Percentiles rank a stretch among this genome's conserved stretches.
Conservation (phyloP, 371 early-diverging fungal species). For the Amoeboaphelidium protococcarum region DNA sequence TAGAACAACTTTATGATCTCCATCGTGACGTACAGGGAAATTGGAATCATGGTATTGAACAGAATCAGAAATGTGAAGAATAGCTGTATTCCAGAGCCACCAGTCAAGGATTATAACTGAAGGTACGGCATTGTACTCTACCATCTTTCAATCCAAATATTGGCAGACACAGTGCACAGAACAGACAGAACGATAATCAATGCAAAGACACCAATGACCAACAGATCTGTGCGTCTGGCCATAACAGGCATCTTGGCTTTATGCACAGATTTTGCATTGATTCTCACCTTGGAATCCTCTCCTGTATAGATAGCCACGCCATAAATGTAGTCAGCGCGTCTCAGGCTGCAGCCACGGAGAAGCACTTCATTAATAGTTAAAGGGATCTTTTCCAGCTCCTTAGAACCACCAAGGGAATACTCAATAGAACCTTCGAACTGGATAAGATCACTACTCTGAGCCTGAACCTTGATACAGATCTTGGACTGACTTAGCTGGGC, state of each 20-base stretch:
- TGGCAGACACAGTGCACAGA: neutral
- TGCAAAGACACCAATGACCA: slow-evolving; percentile 31
- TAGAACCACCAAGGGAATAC: neutral
- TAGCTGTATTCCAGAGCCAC: neutral
- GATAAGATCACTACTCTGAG: neutral
- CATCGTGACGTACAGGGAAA: slow-evolving; percentile 18
- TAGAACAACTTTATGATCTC: slow-evolving; percentile 15
- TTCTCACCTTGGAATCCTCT: slow-evolving; percentile 19
- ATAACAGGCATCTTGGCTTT: slow-evolving; percentile 32
- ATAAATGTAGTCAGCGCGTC: slow-evolving; percentile 19
- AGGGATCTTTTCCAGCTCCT: slow-evolving; percentile 3
- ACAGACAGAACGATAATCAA: slow-evolving; percentile 11
- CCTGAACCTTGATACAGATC: neutral
- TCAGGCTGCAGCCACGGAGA: slow-evolving; percentile 22
- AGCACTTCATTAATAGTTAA: slow-evolving; percentile 19
- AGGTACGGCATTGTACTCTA: neutral
- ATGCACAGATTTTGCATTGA: slow-evolving; percentile 16
- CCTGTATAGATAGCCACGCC: slow-evolving; percentile 21
- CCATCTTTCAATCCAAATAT: neutral
- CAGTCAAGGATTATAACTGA: neutral
- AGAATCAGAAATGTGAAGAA: neutral
- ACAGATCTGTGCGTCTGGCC: slow-evolving; percentile 30
- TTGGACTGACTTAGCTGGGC: neutral
- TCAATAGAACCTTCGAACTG: neutral
- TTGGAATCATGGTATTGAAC: slow-evolving; percentile 10